A percentile compares a stretch with the other conserved stretches of the same genome.
Conservation (phyloP, 306 rosid genomes). For the Quercus dentata region DNA sequence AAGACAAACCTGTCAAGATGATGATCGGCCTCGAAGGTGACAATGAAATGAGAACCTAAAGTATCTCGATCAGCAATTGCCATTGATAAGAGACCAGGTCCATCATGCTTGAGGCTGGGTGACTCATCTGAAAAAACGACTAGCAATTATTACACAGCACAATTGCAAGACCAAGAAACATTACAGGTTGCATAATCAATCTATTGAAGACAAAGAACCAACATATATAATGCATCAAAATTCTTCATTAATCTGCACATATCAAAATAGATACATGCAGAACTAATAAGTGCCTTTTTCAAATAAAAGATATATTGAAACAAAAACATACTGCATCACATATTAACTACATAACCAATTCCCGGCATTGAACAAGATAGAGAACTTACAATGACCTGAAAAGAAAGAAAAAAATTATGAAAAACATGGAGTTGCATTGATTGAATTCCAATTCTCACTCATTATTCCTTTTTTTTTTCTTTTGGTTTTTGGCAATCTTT, state of each 20-base stretch:
- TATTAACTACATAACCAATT: background rate
- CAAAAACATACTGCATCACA: background rate
- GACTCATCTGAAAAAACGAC: slow-evolving; percentile 63
- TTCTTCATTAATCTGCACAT: background rate
- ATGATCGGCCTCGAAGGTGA: slow-evolving; percentile 77
- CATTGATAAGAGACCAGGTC: slow-evolving; percentile 77
- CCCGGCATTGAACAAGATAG: background rate
- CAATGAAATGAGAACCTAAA: slow-evolving; percentile 79
- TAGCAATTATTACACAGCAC: background rate
- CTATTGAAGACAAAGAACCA: background rate
- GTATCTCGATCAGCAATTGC: slow-evolving; percentile 70
- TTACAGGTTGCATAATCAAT: background rate
- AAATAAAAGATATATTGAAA: background rate
- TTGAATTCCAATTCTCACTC: background rate
- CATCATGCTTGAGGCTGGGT: slow-evolving; percentile 78
- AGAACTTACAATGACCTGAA: background rate
- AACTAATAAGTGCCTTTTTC: background rate
- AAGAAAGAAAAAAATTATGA: background rate
- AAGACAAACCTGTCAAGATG: slow-evolving; percentile 75
- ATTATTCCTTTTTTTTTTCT: background rate
- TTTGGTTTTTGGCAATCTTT: too few species aligned
- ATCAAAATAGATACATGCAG: background rate
- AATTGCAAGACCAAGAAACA: background rate
- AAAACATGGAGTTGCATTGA: background rate
- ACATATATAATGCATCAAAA: background rate